Evolutionary conservation across 208 protist genomes (phyloP).

Genomic region (Histomonas meleagridis): DNA sequence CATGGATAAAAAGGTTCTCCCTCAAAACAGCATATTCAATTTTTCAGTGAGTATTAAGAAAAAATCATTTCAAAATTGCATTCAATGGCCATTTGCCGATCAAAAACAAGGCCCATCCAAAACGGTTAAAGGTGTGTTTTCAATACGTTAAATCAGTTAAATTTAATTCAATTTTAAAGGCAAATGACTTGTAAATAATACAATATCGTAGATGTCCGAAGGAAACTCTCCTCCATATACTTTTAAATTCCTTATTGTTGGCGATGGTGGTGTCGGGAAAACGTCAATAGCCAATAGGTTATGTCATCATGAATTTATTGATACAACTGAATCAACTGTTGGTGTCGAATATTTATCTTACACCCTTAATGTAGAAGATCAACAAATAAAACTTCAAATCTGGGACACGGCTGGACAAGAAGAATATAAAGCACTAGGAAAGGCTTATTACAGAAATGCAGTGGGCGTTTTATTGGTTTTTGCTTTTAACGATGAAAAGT

Average conservation of each 20-base stretch:
- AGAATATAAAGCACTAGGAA: not conserved
- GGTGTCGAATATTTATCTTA: slow-evolving; percentile 19
- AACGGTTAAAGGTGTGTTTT: too few relatives aligned
- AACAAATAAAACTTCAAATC: not conserved
- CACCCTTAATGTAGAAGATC: not conserved
- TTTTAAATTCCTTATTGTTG: not conserved
- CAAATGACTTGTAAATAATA: too few relatives aligned
- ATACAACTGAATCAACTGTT: not conserved
- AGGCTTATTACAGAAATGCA: not conserved
- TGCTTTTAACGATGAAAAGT: not conserved
- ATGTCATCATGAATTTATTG: not conserved
- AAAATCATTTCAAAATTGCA: too few relatives aligned
- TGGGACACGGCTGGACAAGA: slow-evolving; percentile 28
- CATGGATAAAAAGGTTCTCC: too few relatives aligned
- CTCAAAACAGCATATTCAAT: too few relatives aligned
- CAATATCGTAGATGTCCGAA: too few relatives aligned
- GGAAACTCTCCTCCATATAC: too few relatives aligned
- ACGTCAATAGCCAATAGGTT: not conserved
- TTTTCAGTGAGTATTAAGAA: too few relatives aligned
- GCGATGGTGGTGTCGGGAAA: not conserved
- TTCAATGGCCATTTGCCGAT: too few relatives aligned
- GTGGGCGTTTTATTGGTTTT: not conserved
- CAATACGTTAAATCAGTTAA: too few relatives aligned
- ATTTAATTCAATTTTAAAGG: too few relatives aligned
- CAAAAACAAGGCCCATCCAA: too few relatives aligned